Evolutionary conservation across 495 filamentous ascomycete genomes (phyloP).

Genomic region (Antarctomyces pellizariae): DNA sequence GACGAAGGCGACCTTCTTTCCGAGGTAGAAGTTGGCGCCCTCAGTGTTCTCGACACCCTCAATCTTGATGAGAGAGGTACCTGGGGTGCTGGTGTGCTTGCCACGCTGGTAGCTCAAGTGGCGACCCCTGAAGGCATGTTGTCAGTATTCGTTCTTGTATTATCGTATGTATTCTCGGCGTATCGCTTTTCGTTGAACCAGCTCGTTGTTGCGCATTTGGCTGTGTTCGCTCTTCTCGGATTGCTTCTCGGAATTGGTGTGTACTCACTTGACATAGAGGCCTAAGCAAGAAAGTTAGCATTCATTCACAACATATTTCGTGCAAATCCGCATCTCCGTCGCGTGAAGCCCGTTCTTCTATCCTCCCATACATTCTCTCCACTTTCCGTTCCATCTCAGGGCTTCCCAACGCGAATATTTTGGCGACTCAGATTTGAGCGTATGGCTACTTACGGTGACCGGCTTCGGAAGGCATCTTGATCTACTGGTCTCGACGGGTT

Average conservation of each 20-base stretch:
- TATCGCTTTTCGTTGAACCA: constrained; percentile 2
- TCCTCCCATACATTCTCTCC: constrained; percentile 5
- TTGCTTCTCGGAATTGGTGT: constrained; percentile 2
- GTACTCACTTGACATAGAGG: constrained; percentile 82
- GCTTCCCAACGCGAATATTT: too few species aligned
- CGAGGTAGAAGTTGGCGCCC: constrained; percentile 75
- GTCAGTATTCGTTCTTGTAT: constrained; percentile 10
- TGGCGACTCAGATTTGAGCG: neutral
- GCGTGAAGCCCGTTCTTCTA: constrained; percentile 9
- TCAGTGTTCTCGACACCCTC: constrained; percentile 78
- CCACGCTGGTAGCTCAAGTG: constrained; percentile 88
- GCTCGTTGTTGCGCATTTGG: constrained; percentile 3
- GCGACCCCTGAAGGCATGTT: constrained; percentile 39
- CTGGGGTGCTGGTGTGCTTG: constrained; percentile 63
- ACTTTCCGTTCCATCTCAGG: too few species aligned
- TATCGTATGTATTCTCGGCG: too few species aligned
- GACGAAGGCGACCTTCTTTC: constrained; percentile 94
- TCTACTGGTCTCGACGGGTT: constrained; percentile 13
- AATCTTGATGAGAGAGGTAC: constrained; percentile 82
- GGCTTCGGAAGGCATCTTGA: constrained; percentile 64
- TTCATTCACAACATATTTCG: constrained; percentile 7
- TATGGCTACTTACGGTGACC: constrained; percentile 49
- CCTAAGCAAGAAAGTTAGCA: constrained; percentile 17
- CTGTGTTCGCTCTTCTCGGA: constrained; percentile 1
- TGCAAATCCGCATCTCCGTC: constrained; percentile 2